Conservation (phyloP, 192 early-diverging fungal species). For the Coemansia sp. region DNA sequence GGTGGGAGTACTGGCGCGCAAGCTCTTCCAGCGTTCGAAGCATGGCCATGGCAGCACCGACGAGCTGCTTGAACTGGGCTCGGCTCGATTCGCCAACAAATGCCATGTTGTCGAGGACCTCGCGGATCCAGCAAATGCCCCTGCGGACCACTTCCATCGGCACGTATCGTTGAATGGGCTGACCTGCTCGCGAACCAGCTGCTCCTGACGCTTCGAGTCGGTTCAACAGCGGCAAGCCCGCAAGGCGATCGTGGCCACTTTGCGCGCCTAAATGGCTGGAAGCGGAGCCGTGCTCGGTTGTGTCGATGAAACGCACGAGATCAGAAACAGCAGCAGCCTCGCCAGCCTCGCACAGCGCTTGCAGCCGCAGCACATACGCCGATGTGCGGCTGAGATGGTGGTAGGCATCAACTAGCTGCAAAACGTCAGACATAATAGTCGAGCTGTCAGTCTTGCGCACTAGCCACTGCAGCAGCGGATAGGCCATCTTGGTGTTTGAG, state of each 20-base stretch:
- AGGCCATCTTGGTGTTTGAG: constrained; percentile 58
- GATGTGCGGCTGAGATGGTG: constrained; percentile 57
- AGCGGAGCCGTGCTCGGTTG: constrained; percentile 26
- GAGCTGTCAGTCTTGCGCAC: constrained; percentile 48
- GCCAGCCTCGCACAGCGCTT: constrained; percentile 55
- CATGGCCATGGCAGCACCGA: constrained; percentile 15
- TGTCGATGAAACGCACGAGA: constrained; percentile 26
- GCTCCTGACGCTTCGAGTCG: background rate
- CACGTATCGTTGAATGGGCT: constrained; percentile 13
- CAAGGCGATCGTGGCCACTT: background rate
- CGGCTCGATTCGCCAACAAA: constrained; percentile 30
- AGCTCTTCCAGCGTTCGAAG: constrained; percentile 26
- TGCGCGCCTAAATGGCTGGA: background rate
- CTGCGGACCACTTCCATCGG: constrained; percentile 43
- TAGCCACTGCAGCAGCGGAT: constrained; percentile 58
- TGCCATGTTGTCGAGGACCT: constrained; percentile 38
- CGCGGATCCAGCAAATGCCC: constrained; percentile 44
- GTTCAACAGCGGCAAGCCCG: background rate
- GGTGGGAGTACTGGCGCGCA: background rate
- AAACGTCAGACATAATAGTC: constrained; percentile 61
- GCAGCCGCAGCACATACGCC: constrained; percentile 59
- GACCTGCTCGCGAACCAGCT: background rate
- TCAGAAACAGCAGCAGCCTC: constrained; percentile 14
- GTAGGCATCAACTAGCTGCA: constrained; percentile 63
- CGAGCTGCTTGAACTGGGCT: constrained; percentile 27